Percentiles rank a stretch among this genome's conserved stretches.
These are phyloP conservation scores for Phytopythium sindhum DNA, from an alignment of 352 stramenopile species.

Conservation along the genomic window DNA sequence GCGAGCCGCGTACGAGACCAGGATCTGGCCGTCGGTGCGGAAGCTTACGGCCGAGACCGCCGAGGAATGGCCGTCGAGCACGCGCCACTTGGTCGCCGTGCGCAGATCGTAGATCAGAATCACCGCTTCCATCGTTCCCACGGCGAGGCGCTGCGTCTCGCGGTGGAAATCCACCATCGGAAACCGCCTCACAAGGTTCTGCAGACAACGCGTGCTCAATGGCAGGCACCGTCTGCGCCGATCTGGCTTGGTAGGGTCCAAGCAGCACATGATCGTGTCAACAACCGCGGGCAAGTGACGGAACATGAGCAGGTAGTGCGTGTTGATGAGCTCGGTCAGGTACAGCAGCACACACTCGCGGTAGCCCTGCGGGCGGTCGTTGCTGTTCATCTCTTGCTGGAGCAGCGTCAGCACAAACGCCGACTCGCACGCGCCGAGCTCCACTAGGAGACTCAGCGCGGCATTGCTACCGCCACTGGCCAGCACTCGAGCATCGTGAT, in stretches of 20 bases:
- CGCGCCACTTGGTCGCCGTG: constrained; percentile 86
- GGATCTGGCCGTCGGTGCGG: constrained; percentile 65
- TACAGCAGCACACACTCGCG: constrained; percentile 75
- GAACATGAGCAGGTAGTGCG: constrained; percentile 82
- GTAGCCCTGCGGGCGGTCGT: constrained; percentile 60
- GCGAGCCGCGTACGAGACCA: constrained; percentile 79
- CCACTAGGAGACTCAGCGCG: constrained; percentile 71
- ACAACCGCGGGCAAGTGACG: constrained; percentile 77
- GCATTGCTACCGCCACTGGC: constrained; percentile 63
- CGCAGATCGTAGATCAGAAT: constrained; percentile 88
- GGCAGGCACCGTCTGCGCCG: constrained; percentile 71
- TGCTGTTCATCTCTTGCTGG: constrained; percentile 83
- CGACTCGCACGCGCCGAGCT: constrained; percentile 72
- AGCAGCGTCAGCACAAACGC: constrained; percentile 74
- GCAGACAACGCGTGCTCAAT: constrained; percentile 75
- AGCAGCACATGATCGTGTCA: constrained; percentile 82
- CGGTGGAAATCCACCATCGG: constrained; percentile 89
- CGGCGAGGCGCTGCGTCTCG: constrained; percentile 77
- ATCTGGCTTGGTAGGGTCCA: constrained; percentile 84
- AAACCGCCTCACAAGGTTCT: constrained; percentile 79
- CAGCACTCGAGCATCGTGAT: constrained; percentile 40
- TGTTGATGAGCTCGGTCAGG: constrained; percentile 80
- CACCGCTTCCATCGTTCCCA: constrained; percentile 85
- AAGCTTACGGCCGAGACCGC: constrained; percentile 74
- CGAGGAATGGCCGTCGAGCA: constrained; percentile 75